Evolutionary conservation across 176 grass and related monocot genomes (phyloP).

Genomic region (Phoenix roebelenii): DNA sequence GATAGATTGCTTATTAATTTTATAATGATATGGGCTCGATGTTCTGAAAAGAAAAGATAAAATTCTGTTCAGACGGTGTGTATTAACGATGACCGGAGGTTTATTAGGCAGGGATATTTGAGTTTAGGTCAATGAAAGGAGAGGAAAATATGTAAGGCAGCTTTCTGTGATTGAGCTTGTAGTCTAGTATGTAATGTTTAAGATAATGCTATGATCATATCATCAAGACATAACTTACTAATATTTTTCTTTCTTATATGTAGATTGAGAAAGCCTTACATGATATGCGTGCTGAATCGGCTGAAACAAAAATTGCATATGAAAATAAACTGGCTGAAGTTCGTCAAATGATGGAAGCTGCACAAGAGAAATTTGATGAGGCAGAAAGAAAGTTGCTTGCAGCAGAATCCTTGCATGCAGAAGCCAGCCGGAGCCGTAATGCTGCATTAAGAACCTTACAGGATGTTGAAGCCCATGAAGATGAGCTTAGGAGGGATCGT

Average conservation of each 20-base stretch:
- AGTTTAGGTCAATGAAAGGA: too few relatives aligned
- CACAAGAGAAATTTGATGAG: constrained; percentile 68
- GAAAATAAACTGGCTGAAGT: constrained; percentile 58
- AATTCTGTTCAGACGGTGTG: too few relatives aligned
- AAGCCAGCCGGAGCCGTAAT: constrained; percentile 32
- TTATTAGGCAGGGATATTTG: too few relatives aligned
- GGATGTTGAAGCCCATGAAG: constrained; percentile 76
- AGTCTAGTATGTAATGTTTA: too few relatives aligned
- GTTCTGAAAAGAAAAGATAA: too few relatives aligned
- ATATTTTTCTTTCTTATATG: constrained; percentile 21
- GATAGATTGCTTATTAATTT: too few relatives aligned
- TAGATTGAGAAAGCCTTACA: constrained; percentile 91
- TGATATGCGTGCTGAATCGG: constrained; percentile 58
- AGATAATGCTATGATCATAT: too few relatives aligned
- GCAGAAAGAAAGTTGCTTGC: constrained; percentile 57
- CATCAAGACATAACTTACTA: background rate
- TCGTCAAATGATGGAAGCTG: constrained; percentile 39
- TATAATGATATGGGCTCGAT: too few relatives aligned
- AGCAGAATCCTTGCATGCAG: constrained; percentile 57
- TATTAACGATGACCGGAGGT: too few relatives aligned
- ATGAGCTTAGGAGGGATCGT: constrained; percentile 57
- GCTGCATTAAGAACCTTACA: constrained; percentile 53
- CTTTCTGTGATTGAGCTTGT: too few relatives aligned
- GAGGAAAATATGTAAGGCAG: too few relatives aligned
- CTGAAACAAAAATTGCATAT: constrained; percentile 76